Percentiles rank a stretch among this genome's conserved stretches.
These are phyloP conservation scores for Gossypium lobatum DNA, from an alignment of 441 rosid genomes.

Conservation along the genomic window DNA sequence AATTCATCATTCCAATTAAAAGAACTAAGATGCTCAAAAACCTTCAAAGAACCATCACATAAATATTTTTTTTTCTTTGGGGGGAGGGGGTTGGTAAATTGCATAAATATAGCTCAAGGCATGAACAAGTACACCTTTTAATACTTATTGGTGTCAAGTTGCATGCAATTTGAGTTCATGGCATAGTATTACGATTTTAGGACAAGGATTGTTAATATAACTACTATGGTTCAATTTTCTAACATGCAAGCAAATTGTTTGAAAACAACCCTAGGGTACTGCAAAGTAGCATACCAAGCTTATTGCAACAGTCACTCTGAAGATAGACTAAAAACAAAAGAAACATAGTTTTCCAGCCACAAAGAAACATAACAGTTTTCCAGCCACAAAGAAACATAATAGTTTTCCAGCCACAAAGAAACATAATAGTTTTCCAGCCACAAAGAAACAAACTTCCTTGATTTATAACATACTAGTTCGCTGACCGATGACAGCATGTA, in stretches of 20 bases:
- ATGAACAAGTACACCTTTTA: neutral
- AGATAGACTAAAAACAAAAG: neutral
- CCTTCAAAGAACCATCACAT: neutral
- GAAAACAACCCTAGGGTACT: neutral
- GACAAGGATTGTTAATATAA: neutral
- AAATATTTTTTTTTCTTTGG: neutral
- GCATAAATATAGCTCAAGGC: neutral
- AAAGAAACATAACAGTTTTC: neutral
- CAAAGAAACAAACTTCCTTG: constrained; percentile 10
- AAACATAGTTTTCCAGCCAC: neutral
- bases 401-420: constrained; percentile 3
- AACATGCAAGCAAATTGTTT: neutral
- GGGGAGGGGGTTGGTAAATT: neutral
- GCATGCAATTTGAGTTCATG: neutral
- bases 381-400: constrained; percentile 4
- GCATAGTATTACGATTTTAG: neutral
- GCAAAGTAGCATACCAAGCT: constrained; percentile 9
- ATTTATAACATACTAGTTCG: constrained; percentile 12
- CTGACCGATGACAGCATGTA: constrained; percentile 13
- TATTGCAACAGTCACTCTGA: neutral
- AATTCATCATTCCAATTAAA: neutral
- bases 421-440: neutral
- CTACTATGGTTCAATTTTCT: neutral
- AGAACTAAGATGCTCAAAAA: neutral
- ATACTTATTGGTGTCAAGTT: neutral